A percentile compares a stretch with the other conserved stretches of the same genome.
phyloP scores from a whole-genome alignment of 2,329 filamentous ascomycete species.

The Geosmithia morbida region DNA sequence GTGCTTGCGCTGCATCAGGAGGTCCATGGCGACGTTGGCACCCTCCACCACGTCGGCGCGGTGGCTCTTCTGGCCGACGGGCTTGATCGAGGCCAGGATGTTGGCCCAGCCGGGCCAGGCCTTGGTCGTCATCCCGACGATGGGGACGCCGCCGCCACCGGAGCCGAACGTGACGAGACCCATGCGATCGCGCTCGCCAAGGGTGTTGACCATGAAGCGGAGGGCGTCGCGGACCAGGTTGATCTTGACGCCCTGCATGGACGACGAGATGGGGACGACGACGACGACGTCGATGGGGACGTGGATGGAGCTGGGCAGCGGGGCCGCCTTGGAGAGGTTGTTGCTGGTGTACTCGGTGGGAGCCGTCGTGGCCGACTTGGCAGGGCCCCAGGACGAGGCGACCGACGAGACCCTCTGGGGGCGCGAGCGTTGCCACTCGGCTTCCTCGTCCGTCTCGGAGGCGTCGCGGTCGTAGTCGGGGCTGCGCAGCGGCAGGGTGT shows the following conservation, averaged over 20 bases:
- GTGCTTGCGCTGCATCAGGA: constrained; percentile 94
- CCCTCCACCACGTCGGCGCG: constrained; percentile 95
- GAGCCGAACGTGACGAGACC: constrained; percentile 94
- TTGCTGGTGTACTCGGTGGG: constrained; percentile 84
- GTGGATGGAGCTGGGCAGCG: constrained; percentile 45
- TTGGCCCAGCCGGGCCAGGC: constrained; percentile 85
- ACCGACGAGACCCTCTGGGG: constrained; percentile 66
- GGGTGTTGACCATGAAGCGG: constrained; percentile 76
- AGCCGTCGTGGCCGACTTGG: constrained; percentile 72
- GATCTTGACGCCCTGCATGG: constrained; percentile 99
- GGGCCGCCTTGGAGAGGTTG: constrained; percentile 36
- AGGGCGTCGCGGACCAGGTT: constrained; percentile 84
- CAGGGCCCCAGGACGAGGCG: constrained; percentile 68
- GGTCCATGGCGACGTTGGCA: constrained; percentile 94
- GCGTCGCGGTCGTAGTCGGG: constrained; percentile 70
- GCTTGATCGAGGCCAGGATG: constrained; percentile 74
- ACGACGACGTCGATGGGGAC: constrained; percentile 92
- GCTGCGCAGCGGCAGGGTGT: constrained; percentile 47
- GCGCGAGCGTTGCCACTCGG: constrained; percentile 53
- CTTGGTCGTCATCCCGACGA: constrained; percentile 98
- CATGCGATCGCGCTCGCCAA: constrained; percentile 92
- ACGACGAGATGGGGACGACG: constrained; percentile 92
- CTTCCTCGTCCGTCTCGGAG: constrained; percentile 75
- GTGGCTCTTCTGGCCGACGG: constrained; percentile 91
- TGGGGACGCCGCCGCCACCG: constrained; percentile 78